A percentile compares a stretch with the other conserved stretches of the same genome.
phyloP scores from a whole-genome alignment of 108 stramenopile genomes.

The Conticribra guillardii region DNA sequence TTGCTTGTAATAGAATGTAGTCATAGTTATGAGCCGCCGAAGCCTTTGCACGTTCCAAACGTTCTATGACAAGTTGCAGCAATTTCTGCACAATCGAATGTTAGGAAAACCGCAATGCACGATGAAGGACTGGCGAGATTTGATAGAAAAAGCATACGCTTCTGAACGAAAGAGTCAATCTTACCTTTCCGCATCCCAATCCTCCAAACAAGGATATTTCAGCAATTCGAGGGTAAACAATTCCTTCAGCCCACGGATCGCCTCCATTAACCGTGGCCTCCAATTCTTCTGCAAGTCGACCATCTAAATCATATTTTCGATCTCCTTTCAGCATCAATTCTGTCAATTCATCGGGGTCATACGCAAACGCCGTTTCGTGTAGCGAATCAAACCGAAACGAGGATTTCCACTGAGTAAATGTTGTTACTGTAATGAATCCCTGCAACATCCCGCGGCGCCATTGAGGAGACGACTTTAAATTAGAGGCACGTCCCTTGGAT shows the following conservation, averaged over 20 bases:
- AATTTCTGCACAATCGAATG: constrained; percentile 60
- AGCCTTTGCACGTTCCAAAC: constrained; percentile 68
- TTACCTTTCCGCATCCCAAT: constrained; percentile 76
- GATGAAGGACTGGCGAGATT: constrained; percentile 9
- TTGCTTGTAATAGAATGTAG: constrained; percentile 88
- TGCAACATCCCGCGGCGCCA: constrained; percentile 78
- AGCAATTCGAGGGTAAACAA: constrained; percentile 91
- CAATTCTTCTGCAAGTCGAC: constrained; percentile 63
- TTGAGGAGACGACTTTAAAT: constrained; percentile 36
- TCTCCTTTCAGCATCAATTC: constrained; percentile 46
- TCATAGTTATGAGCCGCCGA: constrained; percentile 75
- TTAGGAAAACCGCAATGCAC: not conserved
- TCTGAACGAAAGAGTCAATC: constrained; percentile 12
- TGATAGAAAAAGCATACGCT: not conserved
- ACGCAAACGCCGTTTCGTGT: constrained; percentile 75
- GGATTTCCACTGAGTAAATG: constrained; percentile 91
- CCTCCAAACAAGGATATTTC: constrained; percentile 85
- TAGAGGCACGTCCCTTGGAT: constrained; percentile 26
- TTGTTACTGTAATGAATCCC: constrained; percentile 89
- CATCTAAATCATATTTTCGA: constrained; percentile 68
- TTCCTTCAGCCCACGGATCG: constrained; percentile 89
- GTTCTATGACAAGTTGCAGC: constrained; percentile 78
- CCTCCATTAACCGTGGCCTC: constrained; percentile 78
- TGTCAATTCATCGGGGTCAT: constrained; percentile 56
- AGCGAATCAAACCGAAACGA: constrained; percentile 91